Evolutionary conservation across 345 rosid genomes (phyloP).

Genomic region (Eucalyptus paniculata): DNA sequence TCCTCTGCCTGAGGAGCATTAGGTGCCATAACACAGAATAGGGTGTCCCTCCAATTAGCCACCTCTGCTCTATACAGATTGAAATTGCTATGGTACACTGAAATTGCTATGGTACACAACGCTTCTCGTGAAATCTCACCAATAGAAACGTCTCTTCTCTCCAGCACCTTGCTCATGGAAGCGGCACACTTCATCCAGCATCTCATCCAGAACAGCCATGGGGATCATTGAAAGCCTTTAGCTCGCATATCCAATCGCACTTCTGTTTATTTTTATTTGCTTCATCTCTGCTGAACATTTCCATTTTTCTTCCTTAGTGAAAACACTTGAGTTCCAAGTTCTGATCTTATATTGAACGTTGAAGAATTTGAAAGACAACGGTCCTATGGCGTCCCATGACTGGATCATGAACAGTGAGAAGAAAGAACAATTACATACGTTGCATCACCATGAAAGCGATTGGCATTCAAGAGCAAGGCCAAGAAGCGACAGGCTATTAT

Average conservation of each 20-base stretch:
- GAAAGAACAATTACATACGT: neutral
- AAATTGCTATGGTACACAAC: constrained; percentile 13
- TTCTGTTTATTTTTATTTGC: neutral
- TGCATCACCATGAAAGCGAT: too few species aligned
- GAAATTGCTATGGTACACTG: neutral
- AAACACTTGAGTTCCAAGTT: neutral
- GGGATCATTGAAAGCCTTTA: neutral
- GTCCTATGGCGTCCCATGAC: neutral
- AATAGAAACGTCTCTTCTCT: constrained; percentile 3
- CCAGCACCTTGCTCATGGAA: constrained; percentile 21
- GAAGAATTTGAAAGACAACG: neutral
- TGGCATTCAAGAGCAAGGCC: too few species aligned
- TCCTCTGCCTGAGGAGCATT: constrained; percentile 13
- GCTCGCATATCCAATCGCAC: neutral
- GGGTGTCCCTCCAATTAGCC: constrained; percentile 30
- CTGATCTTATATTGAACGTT: neutral
- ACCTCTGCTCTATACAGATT: constrained; percentile 6
- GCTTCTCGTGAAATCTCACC: constrained; percentile 2
- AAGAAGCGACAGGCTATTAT: too few species aligned
- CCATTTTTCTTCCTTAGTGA: neutral
- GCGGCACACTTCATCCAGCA: constrained; percentile 8
- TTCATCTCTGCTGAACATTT: neutral
- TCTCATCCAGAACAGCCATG: neutral
- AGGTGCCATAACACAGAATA: constrained; percentile 19
- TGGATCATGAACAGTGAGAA: neutral